Evolutionary conservation across 2,329 filamentous ascomycete species (phyloP), one percentile per base, ranked within the genome.

Genomic region (Cladorrhinum sp.): DNA sequence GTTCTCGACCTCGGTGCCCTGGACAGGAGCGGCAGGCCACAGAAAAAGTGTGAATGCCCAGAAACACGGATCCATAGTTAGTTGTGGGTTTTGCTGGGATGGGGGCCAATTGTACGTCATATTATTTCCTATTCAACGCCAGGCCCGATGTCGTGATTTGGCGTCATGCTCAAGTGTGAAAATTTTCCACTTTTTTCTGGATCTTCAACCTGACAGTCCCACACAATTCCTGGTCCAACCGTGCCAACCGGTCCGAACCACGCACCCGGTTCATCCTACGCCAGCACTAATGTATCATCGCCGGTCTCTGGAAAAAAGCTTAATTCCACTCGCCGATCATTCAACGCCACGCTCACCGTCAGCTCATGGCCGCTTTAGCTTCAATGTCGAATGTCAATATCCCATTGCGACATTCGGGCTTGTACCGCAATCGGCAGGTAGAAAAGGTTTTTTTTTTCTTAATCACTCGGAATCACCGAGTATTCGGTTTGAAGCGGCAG

Each of bases 61-160:
- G 51, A 54, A 54, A n/a, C 16, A 6, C 7, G 50, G 22, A 24
- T 29, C 24, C 24, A 29, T 32, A 53, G 38, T 22, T 18, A 22
- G 25, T n/a, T 41, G 45, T 48, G 52, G 52, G 27, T 57, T 23
- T 29, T 49, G 58, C 49, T 10, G 20, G 41, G 41, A 25, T 41
- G 22, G 24, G 32, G 22, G 16, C 8, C n/a, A 20, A n/a, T 53
- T 57, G 55, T 56, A 52, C 20, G 58, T 45, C 55, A 57, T 41
- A 6, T 27, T 49, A 29, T 41, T 29, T 7, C 13, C n/a, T 22
- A 48, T 60, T 38, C 23, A 20, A 12, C 20, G 55, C 29, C 32
- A 9, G 36, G 16, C 8, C 25, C 20, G 32, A 60, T 63, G 58
- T 63, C 61, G 61, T 61, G 58, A 61, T 58, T 45, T 63, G 58